phyloP scores from a whole-genome alignment of 768 basidiomycete species.

The Psilocybe tampanensis region DNA sequence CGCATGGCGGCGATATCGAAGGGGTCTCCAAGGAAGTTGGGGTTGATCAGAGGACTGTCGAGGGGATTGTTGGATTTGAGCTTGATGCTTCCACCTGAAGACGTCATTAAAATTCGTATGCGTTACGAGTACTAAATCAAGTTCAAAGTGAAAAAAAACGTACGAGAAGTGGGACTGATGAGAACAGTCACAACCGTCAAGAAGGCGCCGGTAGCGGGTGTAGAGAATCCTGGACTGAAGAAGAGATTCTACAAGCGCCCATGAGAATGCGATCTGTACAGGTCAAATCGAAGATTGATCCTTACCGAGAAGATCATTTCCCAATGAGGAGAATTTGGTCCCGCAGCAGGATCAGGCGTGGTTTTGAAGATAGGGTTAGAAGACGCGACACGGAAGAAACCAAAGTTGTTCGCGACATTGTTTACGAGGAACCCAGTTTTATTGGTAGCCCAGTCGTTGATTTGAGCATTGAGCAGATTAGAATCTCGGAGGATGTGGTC shows the following conservation, averaged over 20 bases:
- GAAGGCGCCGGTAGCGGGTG: constrained; percentile 23
- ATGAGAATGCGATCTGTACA: background rate
- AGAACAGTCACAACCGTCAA: constrained; percentile 20
- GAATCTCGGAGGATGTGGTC: constrained; percentile 6
- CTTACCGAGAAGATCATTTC: constrained; percentile 33
- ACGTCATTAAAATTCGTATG: background rate
- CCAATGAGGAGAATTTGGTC: constrained; percentile 24
- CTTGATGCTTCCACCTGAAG: constrained; percentile 36
- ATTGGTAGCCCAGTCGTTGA: constrained; percentile 20
- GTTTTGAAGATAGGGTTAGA: constrained; percentile 20
- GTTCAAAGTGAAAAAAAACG: too few species aligned
- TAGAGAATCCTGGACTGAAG: constrained; percentile 5
- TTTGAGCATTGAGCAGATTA: constrained; percentile 19
- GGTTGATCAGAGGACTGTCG: constrained; percentile 48
- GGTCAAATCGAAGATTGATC: background rate
- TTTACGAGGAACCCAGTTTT: constrained; percentile 38
- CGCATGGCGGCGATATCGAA: constrained; percentile 31
- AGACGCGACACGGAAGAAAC: constrained; percentile 33
- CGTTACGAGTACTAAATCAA: constrained; percentile 8
- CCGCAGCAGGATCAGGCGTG: constrained; percentile 18
- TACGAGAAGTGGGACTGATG: constrained; percentile 29
- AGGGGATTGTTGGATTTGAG: constrained; percentile 49
- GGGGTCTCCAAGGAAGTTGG: constrained; percentile 39
- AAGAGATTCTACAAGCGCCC: constrained; percentile 5
- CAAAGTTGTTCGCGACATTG: constrained; percentile 32